phyloP scores from a whole-genome alignment of 257 asterid genomes.

The Gardenia jasminoides region DNA sequence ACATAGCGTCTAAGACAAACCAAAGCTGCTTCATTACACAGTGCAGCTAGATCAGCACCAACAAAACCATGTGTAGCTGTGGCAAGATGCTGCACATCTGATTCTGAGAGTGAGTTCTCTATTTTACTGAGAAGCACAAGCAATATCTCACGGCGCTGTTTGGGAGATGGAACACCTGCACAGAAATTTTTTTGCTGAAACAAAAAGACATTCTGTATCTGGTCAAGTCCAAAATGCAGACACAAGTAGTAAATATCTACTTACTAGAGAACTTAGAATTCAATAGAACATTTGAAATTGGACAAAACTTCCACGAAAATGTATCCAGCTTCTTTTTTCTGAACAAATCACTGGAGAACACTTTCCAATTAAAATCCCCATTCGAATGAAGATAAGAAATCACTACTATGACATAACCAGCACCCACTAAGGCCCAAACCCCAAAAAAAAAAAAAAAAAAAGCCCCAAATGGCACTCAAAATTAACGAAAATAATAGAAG shows the following conservation, averaged over 20 bases:
- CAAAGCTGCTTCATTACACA: slow-evolving; percentile 85
- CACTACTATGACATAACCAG: not conserved
- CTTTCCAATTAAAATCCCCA: not conserved
- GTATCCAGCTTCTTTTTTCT: not conserved
- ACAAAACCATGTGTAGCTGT: slow-evolving; percentile 88
- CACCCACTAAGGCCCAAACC: not conserved
- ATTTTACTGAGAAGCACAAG: slow-evolving; percentile 52
- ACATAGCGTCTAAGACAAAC: slow-evolving; percentile 62
- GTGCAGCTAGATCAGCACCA: slow-evolving; percentile 94
- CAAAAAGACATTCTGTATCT: not conserved
- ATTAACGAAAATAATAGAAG: not conserved
- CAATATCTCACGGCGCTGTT: slow-evolving; percentile 69
- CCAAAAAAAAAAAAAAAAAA: no score
- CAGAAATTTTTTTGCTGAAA: slow-evolving; percentile 16
- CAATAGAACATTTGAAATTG: not conserved
- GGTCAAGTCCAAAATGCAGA: not conserved
- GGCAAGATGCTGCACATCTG: slow-evolving; percentile 73
- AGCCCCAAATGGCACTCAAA: not conserved
- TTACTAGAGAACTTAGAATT: not conserved
- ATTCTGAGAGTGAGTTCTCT: slow-evolving; percentile 60
- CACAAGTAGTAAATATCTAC: not conserved
- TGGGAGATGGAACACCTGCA: slow-evolving; percentile 88
- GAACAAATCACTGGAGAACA: not conserved
- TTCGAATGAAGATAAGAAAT: not conserved
- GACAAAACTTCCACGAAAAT: not conserved